A percentile compares a stretch with the other conserved stretches of the same genome.
These are phyloP conservation scores for Boeremia exigua DNA, from an alignment of 2,329 filamentous ascomycete genomes.

Conservation along the genomic window DNA sequence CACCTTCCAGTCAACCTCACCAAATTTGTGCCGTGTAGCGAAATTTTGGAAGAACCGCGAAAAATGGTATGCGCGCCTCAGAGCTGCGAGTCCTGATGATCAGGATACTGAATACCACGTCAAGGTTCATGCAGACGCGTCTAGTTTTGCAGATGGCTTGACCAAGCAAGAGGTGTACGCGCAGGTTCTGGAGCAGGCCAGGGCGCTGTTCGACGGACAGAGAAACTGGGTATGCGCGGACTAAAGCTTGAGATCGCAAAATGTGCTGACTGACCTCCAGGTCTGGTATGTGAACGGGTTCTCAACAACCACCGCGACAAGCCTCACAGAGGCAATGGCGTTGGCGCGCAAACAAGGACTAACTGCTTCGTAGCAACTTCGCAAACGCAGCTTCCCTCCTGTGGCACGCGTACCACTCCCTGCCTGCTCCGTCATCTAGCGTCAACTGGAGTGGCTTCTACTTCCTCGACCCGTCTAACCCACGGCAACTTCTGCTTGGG, in stretches of 20 bases:
- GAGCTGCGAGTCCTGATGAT: slow-evolving; percentile 17
- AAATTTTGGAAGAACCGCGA: slow-evolving; percentile 4
- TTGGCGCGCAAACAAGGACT: not conserved
- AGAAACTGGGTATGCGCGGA: slow-evolving; percentile 71
- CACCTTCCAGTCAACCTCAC: slow-evolving; percentile 1
- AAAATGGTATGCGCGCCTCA: slow-evolving; percentile 20
- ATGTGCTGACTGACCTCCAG: slow-evolving; percentile 1
- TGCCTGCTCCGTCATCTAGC: slow-evolving; percentile 64
- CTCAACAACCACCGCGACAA: not conserved
- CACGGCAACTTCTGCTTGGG: slow-evolving; percentile 70
- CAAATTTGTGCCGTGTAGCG: slow-evolving; percentile 2
- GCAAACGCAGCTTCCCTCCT: slow-evolving; percentile 76
- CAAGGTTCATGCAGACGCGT: slow-evolving; percentile 78
- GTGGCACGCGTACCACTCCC: slow-evolving; percentile 79
- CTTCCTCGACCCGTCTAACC: slow-evolving; percentile 45
- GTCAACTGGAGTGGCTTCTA: slow-evolving; percentile 80
- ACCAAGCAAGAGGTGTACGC: slow-evolving; percentile 75
- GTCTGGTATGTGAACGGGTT: slow-evolving; percentile 13
- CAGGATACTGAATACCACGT: slow-evolving; percentile 20
- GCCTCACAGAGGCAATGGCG: not conserved
- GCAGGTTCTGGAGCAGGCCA: slow-evolving; percentile 74
- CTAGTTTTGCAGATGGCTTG: slow-evolving; percentile 71
- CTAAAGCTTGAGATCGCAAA: not conserved
- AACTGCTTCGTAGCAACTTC: slow-evolving; percentile 59
- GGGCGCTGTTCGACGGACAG: slow-evolving; percentile 73